These are phyloP conservation scores for Starmerella tilneyi DNA, from an alignment of 805 yeast genomes.

Conservation along the genomic window DNA sequence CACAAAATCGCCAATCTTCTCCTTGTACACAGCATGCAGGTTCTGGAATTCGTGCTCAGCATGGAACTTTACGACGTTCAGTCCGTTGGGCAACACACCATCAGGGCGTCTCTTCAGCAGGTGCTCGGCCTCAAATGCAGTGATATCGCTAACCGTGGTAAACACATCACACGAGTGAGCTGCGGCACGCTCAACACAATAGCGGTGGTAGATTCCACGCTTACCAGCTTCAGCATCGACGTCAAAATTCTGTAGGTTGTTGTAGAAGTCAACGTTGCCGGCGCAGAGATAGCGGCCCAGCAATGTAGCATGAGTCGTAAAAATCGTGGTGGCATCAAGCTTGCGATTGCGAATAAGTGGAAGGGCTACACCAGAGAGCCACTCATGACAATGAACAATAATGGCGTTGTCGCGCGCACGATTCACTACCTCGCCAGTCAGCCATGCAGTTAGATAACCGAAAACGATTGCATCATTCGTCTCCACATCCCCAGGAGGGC, in stretches of 20 bases:
- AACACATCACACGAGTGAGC: slow-evolving; percentile 94
- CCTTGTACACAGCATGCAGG: slow-evolving; percentile 84
- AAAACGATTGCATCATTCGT: slow-evolving; percentile 84
- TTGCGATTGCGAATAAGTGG: slow-evolving; percentile 86
- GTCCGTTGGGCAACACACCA: slow-evolving; percentile 94
- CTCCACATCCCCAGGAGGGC: slow-evolving; percentile 80
- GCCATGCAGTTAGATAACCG: slow-evolving; percentile 95
- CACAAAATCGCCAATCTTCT: slow-evolving; percentile 83
- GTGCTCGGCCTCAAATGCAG: slow-evolving; percentile 93
- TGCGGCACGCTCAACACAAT: slow-evolving; percentile 93
- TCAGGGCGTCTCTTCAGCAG: slow-evolving; percentile 91
- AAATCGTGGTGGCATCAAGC: slow-evolving; percentile 87
- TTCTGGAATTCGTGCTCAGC: slow-evolving; percentile 98
- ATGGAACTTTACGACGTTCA: slow-evolving; percentile 88
- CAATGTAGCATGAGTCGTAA: slow-evolving; percentile 94
- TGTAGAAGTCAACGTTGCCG: slow-evolving; percentile 91
- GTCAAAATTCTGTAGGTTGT: slow-evolving; percentile 76
- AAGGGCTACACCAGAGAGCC: slow-evolving; percentile 95
- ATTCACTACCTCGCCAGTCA: slow-evolving; percentile 82
- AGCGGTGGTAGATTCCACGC: slow-evolving; percentile 92
- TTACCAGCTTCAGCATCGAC: slow-evolving; percentile 98
- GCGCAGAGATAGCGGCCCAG: slow-evolving; percentile 94
- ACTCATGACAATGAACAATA: slow-evolving; percentile 90
- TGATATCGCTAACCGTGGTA: slow-evolving; percentile 93
- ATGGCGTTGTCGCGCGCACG: slow-evolving; percentile 80